Evolutionary conservation across 2,329 filamentous ascomycete species (phyloP).

Genomic region (Dactylella cylindrospora): DNA sequence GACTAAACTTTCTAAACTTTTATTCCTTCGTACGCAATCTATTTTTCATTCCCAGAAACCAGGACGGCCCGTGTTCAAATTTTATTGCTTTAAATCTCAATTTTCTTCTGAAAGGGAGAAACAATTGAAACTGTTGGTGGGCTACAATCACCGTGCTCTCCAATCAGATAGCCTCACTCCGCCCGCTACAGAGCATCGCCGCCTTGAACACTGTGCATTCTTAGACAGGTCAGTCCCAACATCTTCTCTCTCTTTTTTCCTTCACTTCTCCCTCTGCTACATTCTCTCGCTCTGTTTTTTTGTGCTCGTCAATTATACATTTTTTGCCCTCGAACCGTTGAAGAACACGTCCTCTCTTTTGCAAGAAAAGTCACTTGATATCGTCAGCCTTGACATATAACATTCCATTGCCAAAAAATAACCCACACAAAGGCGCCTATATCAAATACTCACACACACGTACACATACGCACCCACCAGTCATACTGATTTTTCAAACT

Average conservation of each 20-base stretch:
- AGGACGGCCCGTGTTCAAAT: too few species aligned
- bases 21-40: too few species aligned
- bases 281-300: conserved; percentile 14
- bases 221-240: conserved; percentile 34
- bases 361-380: background rate
- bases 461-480: conserved; percentile 11
- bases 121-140: too few species aligned
- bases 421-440: conserved; percentile 12
- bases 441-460: conserved; percentile 12
- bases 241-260: conserved; percentile 19
- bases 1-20: too few species aligned
- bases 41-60: conserved; percentile 18
- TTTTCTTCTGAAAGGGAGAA: too few species aligned
- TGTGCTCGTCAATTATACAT: too few species aligned
- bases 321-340: conserved; percentile 10
- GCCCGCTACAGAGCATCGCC: conserved; percentile 29
- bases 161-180: conserved; percentile 35
- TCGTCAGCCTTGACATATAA: conserved; percentile 21
- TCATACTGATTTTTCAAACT: conserved; percentile 12
- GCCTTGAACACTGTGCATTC: conserved; percentile 30
- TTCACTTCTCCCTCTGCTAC: conserved; percentile 1
- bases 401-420: conserved; percentile 23
- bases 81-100: too few species aligned
- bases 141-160: conserved; percentile 21
- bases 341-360: conserved; percentile 23